phyloP scores from a whole-genome alignment of 495 filamentous ascomycete species.

The Pyronema domesticum region DNA sequence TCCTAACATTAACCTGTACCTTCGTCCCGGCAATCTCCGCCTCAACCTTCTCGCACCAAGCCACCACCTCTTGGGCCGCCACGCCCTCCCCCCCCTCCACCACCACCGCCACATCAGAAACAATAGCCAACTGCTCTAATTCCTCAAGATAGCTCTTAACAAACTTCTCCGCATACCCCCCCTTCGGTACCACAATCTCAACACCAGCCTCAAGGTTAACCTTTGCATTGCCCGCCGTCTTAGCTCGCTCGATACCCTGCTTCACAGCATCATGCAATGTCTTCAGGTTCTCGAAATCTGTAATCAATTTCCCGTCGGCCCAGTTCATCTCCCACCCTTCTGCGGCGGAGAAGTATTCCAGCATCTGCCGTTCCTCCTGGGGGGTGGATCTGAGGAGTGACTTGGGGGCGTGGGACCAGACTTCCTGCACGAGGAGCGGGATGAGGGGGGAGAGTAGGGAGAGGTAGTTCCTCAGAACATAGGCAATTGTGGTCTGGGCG shows the following conservation, averaged over 20 bases:
- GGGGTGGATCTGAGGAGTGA: slow-evolving; percentile 29
- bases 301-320: slow-evolving; percentile 11
- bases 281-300: slow-evolving; percentile 9
- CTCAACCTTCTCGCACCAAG: slow-evolving; percentile 34
- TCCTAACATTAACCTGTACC: slow-evolving; percentile 38
- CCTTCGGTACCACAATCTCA: slow-evolving; percentile 16
- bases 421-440: slow-evolving; percentile 72
- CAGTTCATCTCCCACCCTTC: slow-evolving; percentile 27
- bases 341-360: slow-evolving; percentile 19
- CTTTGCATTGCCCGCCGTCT: slow-evolving; percentile 10
- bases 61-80: slow-evolving; percentile 16
- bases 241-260: slow-evolving; percentile 4
- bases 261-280: slow-evolving; percentile 17
- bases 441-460: slow-evolving; percentile 64
- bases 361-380: slow-evolving; percentile 8
- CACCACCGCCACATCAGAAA: slow-evolving; percentile 45
- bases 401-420: slow-evolving; percentile 55
- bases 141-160: slow-evolving; percentile 42
- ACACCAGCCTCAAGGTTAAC: slow-evolving; percentile 17
- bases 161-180: slow-evolving; percentile 19
- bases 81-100: slow-evolving; percentile 14
- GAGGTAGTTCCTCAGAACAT: slow-evolving; percentile 52
- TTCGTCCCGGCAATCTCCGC: slow-evolving; percentile 17
- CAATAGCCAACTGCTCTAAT: slow-evolving; percentile 57
- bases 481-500: slow-evolving; percentile 49